phyloP scores from a whole-genome alignment of 345 rosid genomes.

The Sonneratia alba region DNA sequence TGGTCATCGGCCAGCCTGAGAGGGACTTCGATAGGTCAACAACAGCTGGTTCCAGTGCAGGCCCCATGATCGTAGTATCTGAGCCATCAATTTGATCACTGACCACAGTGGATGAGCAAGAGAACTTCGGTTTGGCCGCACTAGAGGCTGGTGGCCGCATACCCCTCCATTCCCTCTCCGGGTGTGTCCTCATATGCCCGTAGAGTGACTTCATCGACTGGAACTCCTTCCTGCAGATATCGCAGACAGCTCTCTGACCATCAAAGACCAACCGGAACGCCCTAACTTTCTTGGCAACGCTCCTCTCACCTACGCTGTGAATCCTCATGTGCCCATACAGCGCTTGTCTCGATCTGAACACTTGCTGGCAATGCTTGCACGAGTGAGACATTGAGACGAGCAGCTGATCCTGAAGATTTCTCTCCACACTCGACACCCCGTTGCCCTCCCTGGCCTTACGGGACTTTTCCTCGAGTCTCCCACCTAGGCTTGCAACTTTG shows the following conservation, averaged over 20 bases:
- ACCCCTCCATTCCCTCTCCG: slow-evolving; percentile 26
- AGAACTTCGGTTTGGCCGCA: neutral
- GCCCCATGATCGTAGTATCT: neutral
- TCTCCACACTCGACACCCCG: no score
- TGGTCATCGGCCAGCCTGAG: slow-evolving; percentile 16
- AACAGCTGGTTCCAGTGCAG: neutral
- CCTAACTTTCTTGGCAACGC: neutral
- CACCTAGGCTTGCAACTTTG: no score
- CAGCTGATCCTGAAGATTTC: no score
- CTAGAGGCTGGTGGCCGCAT: slow-evolving; percentile 27
- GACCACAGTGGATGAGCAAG: slow-evolving; percentile 1
- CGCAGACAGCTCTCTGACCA: slow-evolving; percentile 11
- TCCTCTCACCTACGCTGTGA: neutral
- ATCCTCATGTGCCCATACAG: slow-evolving; percentile 18
- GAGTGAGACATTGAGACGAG: no score
- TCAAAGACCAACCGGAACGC: neutral
- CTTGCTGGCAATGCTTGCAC: no score
- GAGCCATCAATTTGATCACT: neutral
- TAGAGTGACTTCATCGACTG: slow-evolving; percentile 32
- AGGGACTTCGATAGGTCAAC: slow-evolving; percentile 19
- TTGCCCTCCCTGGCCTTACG: no score
- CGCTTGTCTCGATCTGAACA: slow-evolving; percentile 10
- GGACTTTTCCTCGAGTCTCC: no score
- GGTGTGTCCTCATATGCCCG: slow-evolving; percentile 47
- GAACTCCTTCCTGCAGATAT: slow-evolving; percentile 27